phyloP scores from a whole-genome alignment of 768 basidiomycete genomes.

The Dacryopinax spathularia region DNA sequence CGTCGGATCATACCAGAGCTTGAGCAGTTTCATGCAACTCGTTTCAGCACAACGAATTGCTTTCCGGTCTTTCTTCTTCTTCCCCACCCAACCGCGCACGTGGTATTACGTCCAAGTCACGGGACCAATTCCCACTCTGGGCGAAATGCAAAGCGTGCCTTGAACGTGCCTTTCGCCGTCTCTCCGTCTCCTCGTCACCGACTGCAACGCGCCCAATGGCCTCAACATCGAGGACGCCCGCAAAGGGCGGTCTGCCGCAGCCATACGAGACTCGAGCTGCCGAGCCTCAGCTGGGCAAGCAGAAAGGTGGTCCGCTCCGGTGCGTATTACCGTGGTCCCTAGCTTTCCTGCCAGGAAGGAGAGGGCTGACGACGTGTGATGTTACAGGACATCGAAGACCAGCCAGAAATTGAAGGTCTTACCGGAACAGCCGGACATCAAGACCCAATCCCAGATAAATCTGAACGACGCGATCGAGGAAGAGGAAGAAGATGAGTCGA shows the following conservation, averaged over 20 bases:
- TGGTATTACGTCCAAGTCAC: background rate
- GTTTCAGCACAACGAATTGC: too few relatives aligned
- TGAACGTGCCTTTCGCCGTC: background rate
- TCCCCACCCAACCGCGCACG: background rate
- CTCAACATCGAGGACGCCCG: background rate
- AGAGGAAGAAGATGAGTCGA: constrained; percentile 13
- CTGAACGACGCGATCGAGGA: constrained; percentile 12
- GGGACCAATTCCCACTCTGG: background rate
- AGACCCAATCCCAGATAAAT: constrained; percentile 21
- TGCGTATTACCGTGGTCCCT: constrained; percentile 1
- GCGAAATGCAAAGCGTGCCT: background rate
- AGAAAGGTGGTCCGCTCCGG: background rate
- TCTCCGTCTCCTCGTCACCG: too few relatives aligned
- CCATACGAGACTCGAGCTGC: background rate
- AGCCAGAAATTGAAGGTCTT: constrained; percentile 63
- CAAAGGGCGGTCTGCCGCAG: background rate
- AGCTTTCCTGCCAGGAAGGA: background rate
- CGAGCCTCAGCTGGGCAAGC: background rate
- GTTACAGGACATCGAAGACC: constrained; percentile 11
- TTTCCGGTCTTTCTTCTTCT: too few relatives aligned
- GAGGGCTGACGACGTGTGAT: background rate
- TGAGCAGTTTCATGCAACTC: too few relatives aligned
- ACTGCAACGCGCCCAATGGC: background rate
- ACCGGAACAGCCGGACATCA: constrained; percentile 63
- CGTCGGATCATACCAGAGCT: too few relatives aligned